Conservation (phyloP, 352 stramenopile species). For the Phytophthora chlamydospora region DNA sequence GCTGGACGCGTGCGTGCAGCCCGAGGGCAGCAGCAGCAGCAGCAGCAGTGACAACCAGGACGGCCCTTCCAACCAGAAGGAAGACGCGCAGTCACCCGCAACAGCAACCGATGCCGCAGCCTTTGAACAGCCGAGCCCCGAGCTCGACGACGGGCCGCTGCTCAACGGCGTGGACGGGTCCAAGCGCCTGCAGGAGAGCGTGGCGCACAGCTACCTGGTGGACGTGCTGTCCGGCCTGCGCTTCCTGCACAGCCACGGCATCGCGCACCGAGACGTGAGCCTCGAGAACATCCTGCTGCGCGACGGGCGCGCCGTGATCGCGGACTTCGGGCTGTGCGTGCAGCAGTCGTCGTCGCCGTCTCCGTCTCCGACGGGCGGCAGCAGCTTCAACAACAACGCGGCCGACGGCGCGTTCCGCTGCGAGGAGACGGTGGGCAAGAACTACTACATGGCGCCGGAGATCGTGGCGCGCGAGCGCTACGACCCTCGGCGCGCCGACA, state of each 20-base stretch:
- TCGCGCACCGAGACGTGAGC: constrained; percentile 95
- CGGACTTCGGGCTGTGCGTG: constrained; percentile 75
- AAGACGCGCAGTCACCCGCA: constrained; percentile 4
- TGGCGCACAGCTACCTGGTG: constrained; percentile 60
- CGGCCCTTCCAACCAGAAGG: background rate
- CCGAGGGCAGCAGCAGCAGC: constrained; percentile 7
- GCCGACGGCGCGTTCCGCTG: constrained; percentile 57
- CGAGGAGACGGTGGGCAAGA: constrained; percentile 87
- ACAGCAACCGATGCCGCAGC: background rate
- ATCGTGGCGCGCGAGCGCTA: constrained; percentile 84
- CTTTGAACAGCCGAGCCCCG: constrained; percentile 5
- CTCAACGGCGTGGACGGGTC: constrained; percentile 28
- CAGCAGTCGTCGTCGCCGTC: constrained; percentile 38
- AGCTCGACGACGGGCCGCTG: constrained; percentile 18
- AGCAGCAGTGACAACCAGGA: background rate
- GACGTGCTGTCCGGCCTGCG: constrained; percentile 72
- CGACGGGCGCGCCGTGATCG: constrained; percentile 59
- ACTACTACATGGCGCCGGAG: constrained; percentile 98
- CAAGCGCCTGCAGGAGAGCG: constrained; percentile 51
- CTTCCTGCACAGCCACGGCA: constrained; percentile 71
- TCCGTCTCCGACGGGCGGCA: background rate
- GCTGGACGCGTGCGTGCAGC: constrained; percentile 60
- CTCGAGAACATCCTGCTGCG: constrained; percentile 97
- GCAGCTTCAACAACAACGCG: constrained; percentile 5
- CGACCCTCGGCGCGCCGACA: constrained; percentile 92